Conservation (phyloP, 176 grass and related monocot species). For the Oryza brachyantha region DNA sequence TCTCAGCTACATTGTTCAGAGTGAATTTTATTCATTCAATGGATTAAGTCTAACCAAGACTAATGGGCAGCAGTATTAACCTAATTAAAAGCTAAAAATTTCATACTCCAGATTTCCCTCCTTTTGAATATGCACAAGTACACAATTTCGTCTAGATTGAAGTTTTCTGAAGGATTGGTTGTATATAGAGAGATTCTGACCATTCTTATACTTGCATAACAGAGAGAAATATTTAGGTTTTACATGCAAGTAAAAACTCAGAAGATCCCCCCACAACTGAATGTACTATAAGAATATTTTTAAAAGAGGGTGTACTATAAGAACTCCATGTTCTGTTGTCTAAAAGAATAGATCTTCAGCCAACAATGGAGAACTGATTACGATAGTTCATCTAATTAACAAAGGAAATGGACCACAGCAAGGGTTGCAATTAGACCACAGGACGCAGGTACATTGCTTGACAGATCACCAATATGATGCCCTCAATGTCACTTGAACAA, state of each 20-base stretch:
- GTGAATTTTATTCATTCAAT: neutral
- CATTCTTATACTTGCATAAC: neutral
- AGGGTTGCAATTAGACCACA: neutral
- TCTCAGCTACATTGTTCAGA: neutral
- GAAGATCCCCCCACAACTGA: neutral
- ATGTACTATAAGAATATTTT: neutral
- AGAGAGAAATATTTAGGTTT: neutral
- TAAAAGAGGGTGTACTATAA: neutral
- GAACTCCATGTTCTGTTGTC: neutral
- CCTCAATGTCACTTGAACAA: neutral
- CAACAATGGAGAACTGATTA: neutral
- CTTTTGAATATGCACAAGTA: neutral
- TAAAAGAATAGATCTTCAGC: neutral
- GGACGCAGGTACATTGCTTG: neutral
- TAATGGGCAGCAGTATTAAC: neutral
- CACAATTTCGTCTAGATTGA: neutral
- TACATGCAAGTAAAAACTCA: neutral
- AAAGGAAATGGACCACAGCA: neutral
- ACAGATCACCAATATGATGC: neutral
- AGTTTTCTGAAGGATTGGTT: neutral
- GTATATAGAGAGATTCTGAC: neutral
- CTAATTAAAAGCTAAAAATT: neutral
- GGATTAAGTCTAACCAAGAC: neutral
- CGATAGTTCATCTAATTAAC: neutral
- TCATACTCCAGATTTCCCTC: neutral